A percentile compares a stretch with the other conserved stretches of the same genome.
phyloP scores from a whole-genome alignment of 192 early-diverging fungal species.

The Gaertneriomyces sp. region DNA sequence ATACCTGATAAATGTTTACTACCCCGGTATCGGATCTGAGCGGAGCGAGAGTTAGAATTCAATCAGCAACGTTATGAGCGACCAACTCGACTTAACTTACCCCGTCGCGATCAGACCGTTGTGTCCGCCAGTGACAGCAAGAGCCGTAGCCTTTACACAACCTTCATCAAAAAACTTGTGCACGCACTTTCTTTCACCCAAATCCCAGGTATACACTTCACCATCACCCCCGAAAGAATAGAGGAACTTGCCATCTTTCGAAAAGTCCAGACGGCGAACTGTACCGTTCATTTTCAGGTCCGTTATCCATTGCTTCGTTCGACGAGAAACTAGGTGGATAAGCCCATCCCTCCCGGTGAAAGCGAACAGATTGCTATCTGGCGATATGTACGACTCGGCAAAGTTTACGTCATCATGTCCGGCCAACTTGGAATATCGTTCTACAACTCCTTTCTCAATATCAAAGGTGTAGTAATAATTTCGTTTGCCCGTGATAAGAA shows the following conservation, averaged over 20 bases:
- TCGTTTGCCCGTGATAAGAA: slow-evolving; percentile 76
- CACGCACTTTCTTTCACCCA: slow-evolving; percentile 67
- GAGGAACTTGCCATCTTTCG: slow-evolving; percentile 70
- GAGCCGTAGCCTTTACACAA: slow-evolving; percentile 65
- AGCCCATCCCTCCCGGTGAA: slow-evolving; percentile 78
- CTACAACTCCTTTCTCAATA: slow-evolving; percentile 70
- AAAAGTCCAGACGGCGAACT: slow-evolving; percentile 69
- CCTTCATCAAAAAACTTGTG: slow-evolving; percentile 81
- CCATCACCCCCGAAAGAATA: slow-evolving; percentile 78
- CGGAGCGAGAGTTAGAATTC: background rate
- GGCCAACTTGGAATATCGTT: slow-evolving; percentile 53
- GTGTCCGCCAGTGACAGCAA: slow-evolving; percentile 70
- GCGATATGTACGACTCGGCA: slow-evolving; percentile 67
- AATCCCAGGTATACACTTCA: slow-evolving; percentile 88
- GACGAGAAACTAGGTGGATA: slow-evolving; percentile 71
- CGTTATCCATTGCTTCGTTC: slow-evolving; percentile 84
- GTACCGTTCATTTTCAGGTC: slow-evolving; percentile 89
- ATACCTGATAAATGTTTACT: slow-evolving; percentile 78
- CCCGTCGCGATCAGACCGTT: slow-evolving; percentile 78
- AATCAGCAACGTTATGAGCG: slow-evolving; percentile 1
- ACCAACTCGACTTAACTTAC: slow-evolving; percentile 39
- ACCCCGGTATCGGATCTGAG: slow-evolving; percentile 71
- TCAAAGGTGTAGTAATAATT: slow-evolving; percentile 82
- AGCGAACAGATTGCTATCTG: slow-evolving; percentile 70
- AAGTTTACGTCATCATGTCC: slow-evolving; percentile 67